Evolutionary conservation across 192 early-diverging fungal species (phyloP), one percentile per base, ranked within the genome.

Genomic region (Mortierella claussenii): DNA sequence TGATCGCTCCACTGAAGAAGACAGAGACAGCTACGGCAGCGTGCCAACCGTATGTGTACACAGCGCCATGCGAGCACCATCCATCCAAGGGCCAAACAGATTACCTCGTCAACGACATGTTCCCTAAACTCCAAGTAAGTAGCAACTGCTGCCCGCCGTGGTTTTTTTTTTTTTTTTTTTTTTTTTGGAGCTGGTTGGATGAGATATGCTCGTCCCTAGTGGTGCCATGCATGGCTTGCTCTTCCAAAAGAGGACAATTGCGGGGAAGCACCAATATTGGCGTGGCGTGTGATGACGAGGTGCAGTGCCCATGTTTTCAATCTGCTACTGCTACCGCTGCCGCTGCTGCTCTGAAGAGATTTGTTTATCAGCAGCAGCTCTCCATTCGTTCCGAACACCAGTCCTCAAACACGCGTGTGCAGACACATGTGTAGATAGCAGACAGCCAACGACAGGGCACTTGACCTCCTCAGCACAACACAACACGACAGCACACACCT

Each of bases 91-190:
- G 73, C 28, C 64, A 62, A 53, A 76, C 73, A 1, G 73, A 76
- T 53, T 76, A 76, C 40, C 73, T 76, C 11, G 64, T 76, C 58
- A 76, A 76, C 44, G 73, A 76, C 64, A 76, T 76, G 73, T 76
- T 76, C 65, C 73, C 73, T 24, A 76, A 76, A 44, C 64, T 67
- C 36, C 66, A 51, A 55, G 73, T 76, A 76, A 76, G 64, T 76
- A 8, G 10, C 11, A 15, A 43, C 40, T 31, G n/a, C n/a, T n/a
- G n/a, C n/a, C n/a, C n/a, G n/a, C n/a, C n/a, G n/a, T n/a, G n/a
- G n/a, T n/a, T n/a, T n/a, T n/a, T n/a, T n/a, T n/a, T n/a, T 27
- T 62, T 23, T 58, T 55, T 26, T 49, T 44, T n/a, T 43, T 53
- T 43, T 52, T 2, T 0, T 44, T 3, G 7, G 37, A n/a, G 28